Evolutionary conservation across 192 early-diverging fungal species (phyloP).

Genomic region (Coemansia sp.): DNA sequence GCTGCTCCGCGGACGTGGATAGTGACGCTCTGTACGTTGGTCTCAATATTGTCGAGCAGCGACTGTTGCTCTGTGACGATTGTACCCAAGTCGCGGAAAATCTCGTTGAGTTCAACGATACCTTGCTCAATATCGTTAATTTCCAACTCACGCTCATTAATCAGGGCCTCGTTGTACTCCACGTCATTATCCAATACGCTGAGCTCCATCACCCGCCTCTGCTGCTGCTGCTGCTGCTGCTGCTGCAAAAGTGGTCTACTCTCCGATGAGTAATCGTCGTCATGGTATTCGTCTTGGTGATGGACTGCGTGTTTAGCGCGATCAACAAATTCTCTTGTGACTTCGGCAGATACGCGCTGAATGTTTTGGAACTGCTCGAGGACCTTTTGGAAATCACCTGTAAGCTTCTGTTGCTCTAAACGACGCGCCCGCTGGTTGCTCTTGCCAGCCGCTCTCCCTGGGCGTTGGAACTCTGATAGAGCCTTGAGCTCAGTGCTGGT

Average conservation of each 20-base stretch:
- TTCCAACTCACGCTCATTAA: slow-evolving; percentile 92
- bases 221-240: slow-evolving; percentile 22
- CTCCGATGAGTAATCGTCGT: slow-evolving; percentile 22
- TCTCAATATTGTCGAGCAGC: slow-evolving; percentile 92
- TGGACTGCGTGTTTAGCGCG: slow-evolving; percentile 61
- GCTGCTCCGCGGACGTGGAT: slow-evolving; percentile 79
- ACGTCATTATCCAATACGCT: slow-evolving; percentile 86
- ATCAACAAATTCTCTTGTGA: slow-evolving; percentile 82
- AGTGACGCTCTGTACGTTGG: slow-evolving; percentile 84
- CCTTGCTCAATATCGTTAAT: slow-evolving; percentile 90
- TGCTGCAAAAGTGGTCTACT: slow-evolving; percentile 32
- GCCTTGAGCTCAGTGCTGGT: slow-evolving; percentile 78
- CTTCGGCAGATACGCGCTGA: slow-evolving; percentile 80
- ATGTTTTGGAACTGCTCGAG: slow-evolving; percentile 86
- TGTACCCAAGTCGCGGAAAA: slow-evolving; percentile 94
- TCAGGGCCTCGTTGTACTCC: slow-evolving; percentile 92
- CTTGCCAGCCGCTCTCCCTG: background rate
- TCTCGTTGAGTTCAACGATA: slow-evolving; percentile 94
- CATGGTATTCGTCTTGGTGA: slow-evolving; percentile 3
- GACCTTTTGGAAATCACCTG: slow-evolving; percentile 93
- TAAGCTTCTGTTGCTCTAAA: slow-evolving; percentile 90
- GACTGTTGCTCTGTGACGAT: slow-evolving; percentile 97
- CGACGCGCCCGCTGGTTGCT: slow-evolving; percentile 62
- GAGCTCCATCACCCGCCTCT: slow-evolving; percentile 59
- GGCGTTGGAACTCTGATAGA: slow-evolving; percentile 61